Evolutionary conservation across 1,139 yeast genomes (phyloP).

Genomic region (Candida sp.): DNA sequence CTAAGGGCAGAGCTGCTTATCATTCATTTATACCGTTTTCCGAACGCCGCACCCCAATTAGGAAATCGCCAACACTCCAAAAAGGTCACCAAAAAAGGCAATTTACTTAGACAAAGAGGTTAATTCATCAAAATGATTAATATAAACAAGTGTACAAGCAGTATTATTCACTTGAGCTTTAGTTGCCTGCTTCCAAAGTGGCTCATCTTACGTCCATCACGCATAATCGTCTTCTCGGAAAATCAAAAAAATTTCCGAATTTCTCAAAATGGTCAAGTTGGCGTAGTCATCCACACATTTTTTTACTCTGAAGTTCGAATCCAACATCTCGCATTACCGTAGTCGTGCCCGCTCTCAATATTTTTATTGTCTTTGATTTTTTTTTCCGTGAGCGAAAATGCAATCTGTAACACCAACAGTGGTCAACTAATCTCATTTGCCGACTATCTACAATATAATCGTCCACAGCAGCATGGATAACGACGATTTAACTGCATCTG

Average conservation of each 20-base stretch:
- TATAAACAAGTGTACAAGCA: too few species aligned
- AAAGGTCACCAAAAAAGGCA: too few species aligned
- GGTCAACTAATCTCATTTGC: background rate
- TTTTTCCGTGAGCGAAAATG: background rate
- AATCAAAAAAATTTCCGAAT: background rate
- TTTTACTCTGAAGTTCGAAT: background rate
- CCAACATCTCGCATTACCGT: background rate
- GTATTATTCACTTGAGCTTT: too few species aligned
- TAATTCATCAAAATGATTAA: too few species aligned
- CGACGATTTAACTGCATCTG: slow-evolving; percentile 40
- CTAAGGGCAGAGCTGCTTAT: too few species aligned
- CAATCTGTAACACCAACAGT: background rate
- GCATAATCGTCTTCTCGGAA: background rate
- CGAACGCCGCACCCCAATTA: too few species aligned
- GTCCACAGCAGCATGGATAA: slow-evolving; percentile 25
- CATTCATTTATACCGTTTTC: too few species aligned
- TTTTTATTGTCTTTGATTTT: background rate
- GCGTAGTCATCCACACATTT: background rate
- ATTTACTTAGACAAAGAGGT: too few species aligned
- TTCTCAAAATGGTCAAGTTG: background rate
- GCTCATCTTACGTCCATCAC: too few species aligned
- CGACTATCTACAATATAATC: background rate
- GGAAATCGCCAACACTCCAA: too few species aligned
- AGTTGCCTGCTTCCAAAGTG: too few species aligned
- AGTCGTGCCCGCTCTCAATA: background rate